Conservation (phyloP, 345 rosid species). For the Eucalyptus cloeziana region DNA sequence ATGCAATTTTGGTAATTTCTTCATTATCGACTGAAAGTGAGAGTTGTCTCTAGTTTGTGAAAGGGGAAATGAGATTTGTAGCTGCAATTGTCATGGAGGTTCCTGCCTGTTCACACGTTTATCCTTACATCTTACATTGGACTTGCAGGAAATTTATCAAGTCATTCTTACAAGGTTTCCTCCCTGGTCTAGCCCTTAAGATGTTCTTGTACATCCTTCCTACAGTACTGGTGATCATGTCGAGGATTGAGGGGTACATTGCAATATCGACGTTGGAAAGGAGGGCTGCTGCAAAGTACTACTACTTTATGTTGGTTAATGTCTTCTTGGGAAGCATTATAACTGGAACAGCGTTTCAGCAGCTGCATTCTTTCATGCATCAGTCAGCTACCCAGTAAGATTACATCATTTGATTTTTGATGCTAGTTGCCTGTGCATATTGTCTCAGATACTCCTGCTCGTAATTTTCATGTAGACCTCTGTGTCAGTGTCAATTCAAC, state of each 20-base stretch:
- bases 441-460: neutral
- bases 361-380: constrained; percentile 78
- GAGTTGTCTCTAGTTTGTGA: neutral
- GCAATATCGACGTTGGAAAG: constrained; percentile 74
- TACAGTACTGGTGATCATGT: constrained; percentile 66
- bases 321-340: constrained; percentile 94
- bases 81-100: neutral
- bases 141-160: constrained; percentile 72
- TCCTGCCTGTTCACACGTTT: neutral
- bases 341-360: constrained; percentile 93
- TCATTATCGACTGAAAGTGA: neutral
- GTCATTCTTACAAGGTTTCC: constrained; percentile 97
- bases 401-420: neutral
- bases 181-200: constrained; percentile 93
- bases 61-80: neutral
- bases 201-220: constrained; percentile 80
- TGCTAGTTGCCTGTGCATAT: neutral
- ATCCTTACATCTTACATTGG: neutral
- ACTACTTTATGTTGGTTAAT: constrained; percentile 92
- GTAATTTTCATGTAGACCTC: neutral
- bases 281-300: constrained; percentile 83
- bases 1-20: neutral
- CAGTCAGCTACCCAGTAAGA: constrained; percentile 88
- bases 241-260: constrained; percentile 85
- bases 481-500: neutral